Evolutionary conservation across 352 stramenopile species (phyloP), one percentile per base, ranked within the genome.

Genomic region (Pythium brachiatum): DNA sequence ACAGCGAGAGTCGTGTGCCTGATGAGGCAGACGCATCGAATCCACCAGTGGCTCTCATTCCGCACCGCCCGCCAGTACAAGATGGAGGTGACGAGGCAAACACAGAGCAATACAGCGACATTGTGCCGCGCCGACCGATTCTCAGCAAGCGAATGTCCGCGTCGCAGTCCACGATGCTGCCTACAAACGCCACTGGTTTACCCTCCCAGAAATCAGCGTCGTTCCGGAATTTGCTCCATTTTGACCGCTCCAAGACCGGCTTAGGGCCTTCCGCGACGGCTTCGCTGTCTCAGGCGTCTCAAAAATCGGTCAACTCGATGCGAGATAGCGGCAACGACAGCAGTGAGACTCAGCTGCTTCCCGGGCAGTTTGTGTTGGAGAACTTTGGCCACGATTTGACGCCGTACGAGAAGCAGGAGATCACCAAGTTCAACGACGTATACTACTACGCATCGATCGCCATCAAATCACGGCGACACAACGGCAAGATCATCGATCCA

Each of bases 361-460:
- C 32, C 2, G 32, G 26, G 0, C 58, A 61, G 25, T 38, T 39
- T n/a, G 48, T 64, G 29, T 27, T 67, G 3, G 39, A 59, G 4
- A 41, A 48, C 21, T 62, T 25, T 29, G 21, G 53, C 15, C 21
- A 25, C 59, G 72, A 90, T 27, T 73, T 91, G 39, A 88, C 74
- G 2, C 11, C 47, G 3, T 70, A 80, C 6, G 84, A 93, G 31
- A 58, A 73, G 29, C 41, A 61, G 44, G 81, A 93, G 62, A 77
- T 93, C 48, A 39, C 74, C 7, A 53, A 72, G 46, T 83, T 80
- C 54, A 62, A 73, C 3, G 72, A 81, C 25, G 68, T 91, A 25
- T 72, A 71, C 57, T 93, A 83, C 43, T 59, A 52, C 21, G 53
- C 58, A 4, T 50, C 64, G 6, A 12, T 64, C 8, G 48, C 44